Conservation (phyloP, 2,329 filamentous ascomycete genomes). For the Pseudocercospora vitis region DNA sequence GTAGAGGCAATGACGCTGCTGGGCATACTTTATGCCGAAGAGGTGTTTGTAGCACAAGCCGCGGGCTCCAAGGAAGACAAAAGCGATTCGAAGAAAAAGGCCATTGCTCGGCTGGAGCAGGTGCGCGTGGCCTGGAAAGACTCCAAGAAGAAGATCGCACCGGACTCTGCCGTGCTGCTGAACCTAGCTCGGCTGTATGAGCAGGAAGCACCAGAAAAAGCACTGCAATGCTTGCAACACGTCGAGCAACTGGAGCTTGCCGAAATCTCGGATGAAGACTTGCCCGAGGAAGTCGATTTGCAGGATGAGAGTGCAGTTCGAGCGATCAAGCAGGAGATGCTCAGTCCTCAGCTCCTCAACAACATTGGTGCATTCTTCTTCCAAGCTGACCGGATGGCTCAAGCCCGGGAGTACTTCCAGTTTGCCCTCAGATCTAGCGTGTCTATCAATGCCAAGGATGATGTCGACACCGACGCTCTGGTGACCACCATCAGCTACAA, state of each 20-base stretch:
- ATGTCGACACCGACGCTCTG: constrained; percentile 79
- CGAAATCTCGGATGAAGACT: constrained; percentile 69
- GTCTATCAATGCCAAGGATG: constrained; percentile 67
- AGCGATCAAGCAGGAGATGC: constrained; percentile 65
- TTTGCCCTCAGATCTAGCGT: constrained; percentile 86
- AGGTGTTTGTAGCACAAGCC: constrained; percentile 78
- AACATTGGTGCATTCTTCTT: constrained; percentile 97
- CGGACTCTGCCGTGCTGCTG: constrained; percentile 83
- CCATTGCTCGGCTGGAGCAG: constrained; percentile 76
- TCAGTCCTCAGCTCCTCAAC: constrained; percentile 90
- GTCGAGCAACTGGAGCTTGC: constrained; percentile 88
- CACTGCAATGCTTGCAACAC: constrained; percentile 84
- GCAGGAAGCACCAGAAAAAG: constrained; percentile 79
- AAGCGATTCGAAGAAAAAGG: constrained; percentile 78
- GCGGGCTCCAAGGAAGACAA: constrained; percentile 81
- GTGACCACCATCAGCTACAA: constrained; percentile 98
- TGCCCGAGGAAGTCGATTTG: constrained; percentile 47
- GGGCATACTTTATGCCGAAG: constrained; percentile 89
- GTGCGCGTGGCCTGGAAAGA: constrained; percentile 92
- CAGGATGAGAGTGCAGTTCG: constrained; percentile 34
- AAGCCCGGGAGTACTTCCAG: constrained; percentile 85
- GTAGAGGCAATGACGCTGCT: constrained; percentile 90
- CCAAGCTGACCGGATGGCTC: constrained; percentile 76
- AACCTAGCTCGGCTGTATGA: constrained; percentile 93
- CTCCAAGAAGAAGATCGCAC: constrained; percentile 75